These are phyloP conservation scores for Trichaptum fuscoviolaceum DNA, from an alignment of 768 basidiomycete genomes.

Conservation along the genomic window DNA sequence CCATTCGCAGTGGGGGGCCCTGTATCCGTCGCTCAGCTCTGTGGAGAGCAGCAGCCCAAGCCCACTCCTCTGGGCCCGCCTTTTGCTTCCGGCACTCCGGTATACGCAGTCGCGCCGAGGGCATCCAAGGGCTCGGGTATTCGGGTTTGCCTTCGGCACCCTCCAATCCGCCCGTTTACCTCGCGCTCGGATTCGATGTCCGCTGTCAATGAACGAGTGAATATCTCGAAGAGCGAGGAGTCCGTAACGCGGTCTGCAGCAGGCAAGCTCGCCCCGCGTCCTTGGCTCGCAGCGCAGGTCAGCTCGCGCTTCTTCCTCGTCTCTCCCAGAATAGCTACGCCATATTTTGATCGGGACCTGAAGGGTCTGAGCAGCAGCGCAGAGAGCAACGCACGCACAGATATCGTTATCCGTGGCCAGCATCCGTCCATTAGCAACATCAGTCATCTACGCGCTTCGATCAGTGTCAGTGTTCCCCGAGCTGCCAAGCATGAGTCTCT, in stretches of 20 bases:
- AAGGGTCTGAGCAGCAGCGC: not conserved
- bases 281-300: no score
- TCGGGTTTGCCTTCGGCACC: not conserved
- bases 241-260: no score
- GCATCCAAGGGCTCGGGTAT: not conserved
- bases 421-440: not conserved
- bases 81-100: not conserved
- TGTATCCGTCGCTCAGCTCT: no score
- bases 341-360: not conserved
- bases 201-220: no score
- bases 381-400: not conserved
- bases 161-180: no score
- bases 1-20: no score
- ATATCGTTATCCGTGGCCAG: not conserved
- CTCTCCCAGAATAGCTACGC: not conserved
- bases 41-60: no score
- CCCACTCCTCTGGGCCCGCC: no score
- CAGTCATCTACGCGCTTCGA: not conserved
- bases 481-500: conserved; percentile 1
- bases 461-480: not conserved
- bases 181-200: no score
- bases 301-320: not conserved
- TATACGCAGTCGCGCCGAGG: not conserved
- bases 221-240: no score
- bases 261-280: no score